Evolutionary conservation across 225 moss, liverwort and hornwort species (phyloP), one percentile per base, ranked within the genome.

Genomic region (Straminergon stramineum): DNA sequence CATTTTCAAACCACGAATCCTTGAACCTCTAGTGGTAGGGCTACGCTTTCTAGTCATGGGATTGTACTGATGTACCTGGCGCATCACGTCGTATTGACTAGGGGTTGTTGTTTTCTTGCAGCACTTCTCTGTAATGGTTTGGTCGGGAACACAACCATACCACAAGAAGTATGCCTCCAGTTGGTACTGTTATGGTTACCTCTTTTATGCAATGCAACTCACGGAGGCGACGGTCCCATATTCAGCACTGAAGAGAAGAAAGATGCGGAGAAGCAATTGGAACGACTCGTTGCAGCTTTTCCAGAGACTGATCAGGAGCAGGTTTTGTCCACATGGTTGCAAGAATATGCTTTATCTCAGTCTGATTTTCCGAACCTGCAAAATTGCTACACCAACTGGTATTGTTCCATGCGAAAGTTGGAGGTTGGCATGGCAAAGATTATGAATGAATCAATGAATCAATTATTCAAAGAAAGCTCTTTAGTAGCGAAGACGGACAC

Each of bases 331-430:
- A 91, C 93, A 67, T 99, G 99, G 99, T 91, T 99, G 82, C 96
- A 95, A 81, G 97, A 94, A 79, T 96, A 92, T 85, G 92, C 96
- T 21, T 63, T 95, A 58, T 97, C 96, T 31, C 90, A 90, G 37
- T 99, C 96, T 34, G 96, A 97, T 87, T 99, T 97, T 93, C 99
- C 99, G 24, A 97, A 99, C 93, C 90, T 99, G 67, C 93, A 94
- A 37, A 91, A 90, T 11, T 96, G 92, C 92, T 99, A 95, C 82
- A 93, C 88, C 65, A 83, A 62, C 24, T 99, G 97, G 99, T 95
- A 96, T 79, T 79, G 85, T 18, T 88, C 95, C 10, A 92, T 93
- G 85, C 95, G 96, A 43, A 95, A 95, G 87, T 87, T 95, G 91
- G 93, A 92, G 79, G 79, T 91, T 67, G 89, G 19, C 26, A 87